Percentiles rank a stretch among this genome's conserved stretches.
Conservation (phyloP, 495 filamentous ascomycete genomes). For the Hypoxylon rickii region DNA sequence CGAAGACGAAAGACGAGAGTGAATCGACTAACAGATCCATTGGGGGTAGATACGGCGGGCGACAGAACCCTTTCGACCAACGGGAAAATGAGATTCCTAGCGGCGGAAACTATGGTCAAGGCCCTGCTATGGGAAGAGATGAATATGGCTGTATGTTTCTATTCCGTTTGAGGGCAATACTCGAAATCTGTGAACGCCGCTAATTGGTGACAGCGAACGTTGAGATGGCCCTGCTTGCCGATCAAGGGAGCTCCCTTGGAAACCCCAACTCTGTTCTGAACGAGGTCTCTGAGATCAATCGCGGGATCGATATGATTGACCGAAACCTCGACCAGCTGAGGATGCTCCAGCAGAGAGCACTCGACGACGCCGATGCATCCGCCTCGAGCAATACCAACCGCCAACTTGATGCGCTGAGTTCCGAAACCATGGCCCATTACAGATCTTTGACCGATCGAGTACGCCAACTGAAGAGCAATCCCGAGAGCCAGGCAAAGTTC, state of each 20-base stretch:
- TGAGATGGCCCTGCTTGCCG: slow-evolving; percentile 66
- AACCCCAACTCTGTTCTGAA: slow-evolving; percentile 79
- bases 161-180: slow-evolving; percentile 23
- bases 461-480: slow-evolving; percentile 77
- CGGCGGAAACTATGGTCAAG: slow-evolving; percentile 42
- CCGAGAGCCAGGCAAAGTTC: slow-evolving; percentile 72
- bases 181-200: slow-evolving; percentile 10
- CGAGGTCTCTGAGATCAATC: slow-evolving; percentile 77
- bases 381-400: slow-evolving; percentile 54
- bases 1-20: not conserved
- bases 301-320: slow-evolving; percentile 76
- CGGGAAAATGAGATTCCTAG: slow-evolving; percentile 33
- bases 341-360: slow-evolving; percentile 59
- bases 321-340: slow-evolving; percentile 62
- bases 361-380: slow-evolving; percentile 63
- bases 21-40: slow-evolving; percentile 32
- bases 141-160: slow-evolving; percentile 54
- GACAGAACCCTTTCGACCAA: slow-evolving; percentile 58
- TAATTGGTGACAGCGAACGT: slow-evolving; percentile 45
- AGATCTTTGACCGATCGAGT: slow-evolving; percentile 74
- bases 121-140: slow-evolving; percentile 47
- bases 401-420: slow-evolving; percentile 61
- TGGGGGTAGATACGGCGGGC: slow-evolving; percentile 53
- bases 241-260: slow-evolving; percentile 51
- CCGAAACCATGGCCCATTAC: slow-evolving; percentile 81